Evolutionary conservation across 176 grass and related monocot genomes (phyloP), one percentile per base, ranked within the genome.

Genomic region (Poa annua): DNA sequence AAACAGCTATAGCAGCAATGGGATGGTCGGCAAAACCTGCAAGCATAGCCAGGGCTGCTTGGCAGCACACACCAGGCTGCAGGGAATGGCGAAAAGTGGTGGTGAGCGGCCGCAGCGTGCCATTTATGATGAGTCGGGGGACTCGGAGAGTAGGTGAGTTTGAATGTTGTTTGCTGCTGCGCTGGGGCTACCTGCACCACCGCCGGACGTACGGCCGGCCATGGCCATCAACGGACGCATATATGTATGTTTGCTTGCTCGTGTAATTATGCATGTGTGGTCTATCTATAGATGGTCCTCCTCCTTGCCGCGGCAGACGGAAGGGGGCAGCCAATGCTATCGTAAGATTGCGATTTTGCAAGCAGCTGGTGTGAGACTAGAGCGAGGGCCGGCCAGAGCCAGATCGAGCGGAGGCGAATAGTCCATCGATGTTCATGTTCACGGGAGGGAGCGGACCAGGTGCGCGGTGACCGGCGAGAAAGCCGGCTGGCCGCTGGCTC

Each of bases 391-490:
- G 19, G n/a, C 56, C 24, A 61, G 57, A 61, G n/a, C 56, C 24
- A 61, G 57, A 61, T 61, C 24, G 59, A 1, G 1, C 56, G 57
- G 44, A n/a, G 57, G 68, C 24, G 35, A 3, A 5, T 73, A 79
- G n/a, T 53, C 44, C 0, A 49, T 20, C 2, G 53, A 60, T 11
- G 17, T 36, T 7, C 42, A 3, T 38, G 11, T 13, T 24, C 24
- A 54, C 66, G 5, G 54, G 76, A 59, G 66, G 29, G 84, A 70
- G 41, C 68, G 69, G 69, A 48, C 69, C 82, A 89, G 77, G 87
- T 89, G 82, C 59, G 67, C 24, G 15, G 71, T 29, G 38, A 7
- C 60, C 84, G 36, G 35, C 66, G 39, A 8, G 21, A 72, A 48
- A 26, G 21, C 5, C 8, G 69, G 68, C 68, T 6, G 68, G 41